A percentile compares a stretch with the other conserved stretches of the same genome.
Evolutionary conservation across 805 yeast genomes (phyloP).

Genomic region (Metschnikowia reukaufii): DNA sequence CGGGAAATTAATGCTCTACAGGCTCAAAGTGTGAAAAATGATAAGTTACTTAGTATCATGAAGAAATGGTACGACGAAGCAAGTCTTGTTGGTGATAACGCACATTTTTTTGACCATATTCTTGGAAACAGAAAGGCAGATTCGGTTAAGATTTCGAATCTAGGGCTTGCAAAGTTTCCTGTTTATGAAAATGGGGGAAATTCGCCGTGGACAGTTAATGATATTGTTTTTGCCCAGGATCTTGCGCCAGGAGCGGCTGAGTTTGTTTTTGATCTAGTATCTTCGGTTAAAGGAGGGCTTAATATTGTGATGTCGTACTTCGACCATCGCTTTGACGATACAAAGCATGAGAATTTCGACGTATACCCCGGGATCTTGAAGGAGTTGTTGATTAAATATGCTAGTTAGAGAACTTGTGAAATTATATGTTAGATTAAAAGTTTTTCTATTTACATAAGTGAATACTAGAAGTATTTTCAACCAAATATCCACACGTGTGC

Average conservation of each 20-base stretch:
- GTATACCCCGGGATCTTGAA: conserved; percentile 21
- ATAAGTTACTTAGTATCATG: conserved; percentile 24
- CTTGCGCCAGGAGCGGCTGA: conserved; percentile 35
- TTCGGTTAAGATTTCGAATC: conserved; percentile 35
- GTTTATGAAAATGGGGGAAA: conserved; percentile 8
- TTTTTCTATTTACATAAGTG: no score
- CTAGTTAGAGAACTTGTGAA: background rate
- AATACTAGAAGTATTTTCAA: no score
- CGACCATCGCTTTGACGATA: conserved; percentile 29
- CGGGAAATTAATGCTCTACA: conserved; percentile 23
- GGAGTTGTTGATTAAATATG: conserved; percentile 7
- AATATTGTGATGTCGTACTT: conserved; percentile 34
- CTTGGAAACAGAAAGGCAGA: conserved; percentile 32
- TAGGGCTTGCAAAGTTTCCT: conserved; percentile 33
- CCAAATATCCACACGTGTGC: no score
- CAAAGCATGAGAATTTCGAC: conserved; percentile 26
- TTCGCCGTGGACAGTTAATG: conserved; percentile 27
- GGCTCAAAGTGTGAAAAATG: conserved; percentile 21
- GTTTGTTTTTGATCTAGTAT: conserved; percentile 33
- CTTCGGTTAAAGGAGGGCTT: conserved; percentile 34
- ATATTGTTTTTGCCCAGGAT: conserved; percentile 39
- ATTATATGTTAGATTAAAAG: no score
- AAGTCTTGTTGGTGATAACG: conserved; percentile 19
- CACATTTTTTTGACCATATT: conserved; percentile 22
- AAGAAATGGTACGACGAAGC: conserved; percentile 22